Conservation (phyloP, 2,329 filamentous ascomycete species). For the Paracoccidioides lutzii region DNA sequence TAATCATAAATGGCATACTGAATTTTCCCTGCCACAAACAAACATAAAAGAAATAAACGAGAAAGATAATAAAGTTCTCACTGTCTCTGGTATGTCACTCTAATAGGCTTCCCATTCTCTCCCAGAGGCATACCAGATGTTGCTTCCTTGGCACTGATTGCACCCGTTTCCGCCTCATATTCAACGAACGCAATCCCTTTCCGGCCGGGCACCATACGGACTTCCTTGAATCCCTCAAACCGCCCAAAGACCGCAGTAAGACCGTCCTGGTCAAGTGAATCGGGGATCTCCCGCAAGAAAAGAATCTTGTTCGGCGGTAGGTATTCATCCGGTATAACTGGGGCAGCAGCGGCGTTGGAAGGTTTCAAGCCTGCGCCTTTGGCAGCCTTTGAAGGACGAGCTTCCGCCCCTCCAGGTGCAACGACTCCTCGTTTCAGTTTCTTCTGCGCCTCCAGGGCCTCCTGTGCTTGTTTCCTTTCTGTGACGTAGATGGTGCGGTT, state of each 20-base stretch:
- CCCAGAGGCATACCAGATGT: constrained; percentile 74
- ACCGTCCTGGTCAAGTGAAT: constrained; percentile 68
- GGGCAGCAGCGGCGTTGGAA: constrained; percentile 51
- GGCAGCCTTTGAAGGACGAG: constrained; percentile 57
- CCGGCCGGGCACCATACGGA: constrained; percentile 73
- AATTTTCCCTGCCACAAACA: not conserved
- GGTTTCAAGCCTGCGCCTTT: constrained; percentile 64
- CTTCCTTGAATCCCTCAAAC: constrained; percentile 90
- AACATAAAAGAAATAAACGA: not conserved
- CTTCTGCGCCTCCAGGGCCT: constrained; percentile 66
- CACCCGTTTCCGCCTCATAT: constrained; percentile 79
- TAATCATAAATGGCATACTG: not conserved
- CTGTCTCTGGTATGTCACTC: constrained; percentile 93
- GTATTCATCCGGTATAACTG: constrained; percentile 91
- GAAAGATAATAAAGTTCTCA: constrained; percentile 29
- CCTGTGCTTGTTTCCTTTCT: constrained; percentile 70
- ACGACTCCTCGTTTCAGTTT: constrained; percentile 54
- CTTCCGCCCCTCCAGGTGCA: constrained; percentile 31
- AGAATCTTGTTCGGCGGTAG: constrained; percentile 94
- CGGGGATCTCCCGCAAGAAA: constrained; percentile 83
- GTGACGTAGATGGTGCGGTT: not conserved
- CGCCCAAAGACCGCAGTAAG: constrained; percentile 70
- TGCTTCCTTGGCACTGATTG: constrained; percentile 87
- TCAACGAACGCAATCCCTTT: constrained; percentile 91
- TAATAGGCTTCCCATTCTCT: constrained; percentile 62